These are phyloP conservation scores for Mucor saturninus DNA, from an alignment of 371 early-diverging fungal genomes.

Conservation along the genomic window DNA sequence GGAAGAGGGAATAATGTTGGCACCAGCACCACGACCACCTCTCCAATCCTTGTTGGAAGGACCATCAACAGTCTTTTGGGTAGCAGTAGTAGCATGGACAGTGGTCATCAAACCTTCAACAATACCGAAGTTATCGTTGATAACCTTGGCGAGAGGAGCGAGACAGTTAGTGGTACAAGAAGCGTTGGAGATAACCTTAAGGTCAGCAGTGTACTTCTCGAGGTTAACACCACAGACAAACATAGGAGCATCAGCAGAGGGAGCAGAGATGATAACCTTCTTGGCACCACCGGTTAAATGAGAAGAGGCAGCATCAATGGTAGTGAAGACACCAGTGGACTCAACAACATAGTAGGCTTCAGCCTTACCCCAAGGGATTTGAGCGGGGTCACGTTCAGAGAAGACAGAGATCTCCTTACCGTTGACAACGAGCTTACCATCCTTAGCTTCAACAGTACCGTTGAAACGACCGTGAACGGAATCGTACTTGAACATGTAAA, in stretches of 20 bases:
- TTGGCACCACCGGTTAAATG: conserved; percentile 94
- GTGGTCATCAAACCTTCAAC: conserved; percentile 94
- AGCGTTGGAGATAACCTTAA: conserved; percentile 96
- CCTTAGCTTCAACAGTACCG: conserved; percentile 77
- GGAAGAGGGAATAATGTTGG: conserved; percentile 99
- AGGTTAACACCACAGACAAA: conserved; percentile 96
- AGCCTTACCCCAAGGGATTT: conserved; percentile 91
- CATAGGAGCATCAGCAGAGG: conserved; percentile 91
- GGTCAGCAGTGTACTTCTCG: conserved; percentile 83
- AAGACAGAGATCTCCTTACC: conserved; percentile 82
- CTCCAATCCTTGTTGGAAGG: conserved; percentile 97
- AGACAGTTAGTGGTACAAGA: conserved; percentile 99
- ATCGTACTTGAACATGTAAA: conserved; percentile 98
- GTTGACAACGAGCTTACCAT: conserved; percentile 87
- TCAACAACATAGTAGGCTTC: conserved; percentile 83
- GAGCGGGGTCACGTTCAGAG: conserved; percentile 74
- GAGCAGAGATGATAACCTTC: conserved; percentile 99
- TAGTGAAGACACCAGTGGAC: conserved; percentile 90
- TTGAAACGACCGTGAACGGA: conserved; percentile 96
- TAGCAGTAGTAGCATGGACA: conserved; percentile 98
- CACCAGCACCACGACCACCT: conserved; percentile 93
- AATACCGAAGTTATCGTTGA: conserved; percentile 95
- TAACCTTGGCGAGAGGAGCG: conserved; percentile 98
- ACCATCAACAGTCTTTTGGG: conserved; percentile 99
- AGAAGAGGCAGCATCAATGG: conserved; percentile 82